Percentiles rank a stretch among this genome's conserved stretches.
These are phyloP conservation scores for Saccharomycopsis sp. DNA, from an alignment of 805 yeast species.

Conservation along the genomic window DNA sequence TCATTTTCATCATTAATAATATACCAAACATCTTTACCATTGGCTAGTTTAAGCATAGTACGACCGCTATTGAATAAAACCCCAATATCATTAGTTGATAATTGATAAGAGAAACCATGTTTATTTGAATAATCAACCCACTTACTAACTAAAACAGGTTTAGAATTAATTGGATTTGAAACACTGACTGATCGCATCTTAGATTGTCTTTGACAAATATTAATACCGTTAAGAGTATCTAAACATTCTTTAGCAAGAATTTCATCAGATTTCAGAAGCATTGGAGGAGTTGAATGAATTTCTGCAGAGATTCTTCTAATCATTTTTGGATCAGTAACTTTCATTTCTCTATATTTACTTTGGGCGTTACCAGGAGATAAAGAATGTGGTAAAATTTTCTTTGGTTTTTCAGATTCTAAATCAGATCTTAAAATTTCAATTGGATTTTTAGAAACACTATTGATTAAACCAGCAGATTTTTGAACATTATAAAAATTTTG, in stretches of 20 bases:
- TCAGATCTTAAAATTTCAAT: constrained; percentile 63
- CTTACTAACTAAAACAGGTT: constrained; percentile 72
- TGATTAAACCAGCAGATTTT: constrained; percentile 48
- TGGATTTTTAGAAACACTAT: constrained; percentile 38
- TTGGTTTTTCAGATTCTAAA: constrained; percentile 57
- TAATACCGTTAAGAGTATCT: constrained; percentile 34
- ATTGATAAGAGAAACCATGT: constrained; percentile 90
- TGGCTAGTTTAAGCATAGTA: constrained; percentile 63
- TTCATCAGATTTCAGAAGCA: constrained; percentile 28
- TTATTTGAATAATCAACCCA: constrained; percentile 98
- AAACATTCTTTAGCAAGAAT: constrained; percentile 36
- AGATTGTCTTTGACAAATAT: constrained; percentile 35
- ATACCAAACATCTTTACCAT: constrained; percentile 57
- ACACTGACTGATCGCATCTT: constrained; percentile 25
- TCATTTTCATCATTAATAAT: constrained; percentile 37
- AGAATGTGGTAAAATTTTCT: constrained; percentile 71
- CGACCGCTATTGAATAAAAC: constrained; percentile 81
- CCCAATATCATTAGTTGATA: constrained; percentile 84
- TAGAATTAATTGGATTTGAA: constrained; percentile 24
- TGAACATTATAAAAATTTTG: constrained; percentile 59
- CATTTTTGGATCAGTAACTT: constrained; percentile 23
- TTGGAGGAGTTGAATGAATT: constrained; percentile 24
- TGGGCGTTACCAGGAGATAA: constrained; percentile 89
- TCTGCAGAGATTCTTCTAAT: constrained; percentile 27
- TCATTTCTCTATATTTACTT: constrained; percentile 72